Conservation (phyloP, 2,329 filamentous ascomycete genomes). For the Tolypocladium sp. region DNA sequence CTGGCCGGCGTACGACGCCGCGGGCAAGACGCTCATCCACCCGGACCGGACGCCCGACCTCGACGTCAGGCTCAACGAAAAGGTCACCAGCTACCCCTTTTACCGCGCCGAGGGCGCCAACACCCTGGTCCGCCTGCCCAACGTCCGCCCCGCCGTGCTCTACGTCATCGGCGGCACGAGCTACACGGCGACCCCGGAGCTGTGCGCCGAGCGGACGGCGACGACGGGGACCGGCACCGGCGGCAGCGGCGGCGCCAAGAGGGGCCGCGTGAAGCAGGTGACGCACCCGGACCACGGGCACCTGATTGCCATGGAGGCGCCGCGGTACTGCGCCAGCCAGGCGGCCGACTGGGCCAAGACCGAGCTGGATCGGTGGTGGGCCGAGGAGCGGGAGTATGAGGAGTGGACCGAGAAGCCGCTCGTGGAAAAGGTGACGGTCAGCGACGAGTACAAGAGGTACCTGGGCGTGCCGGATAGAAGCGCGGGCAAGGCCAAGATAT, state of each 20-base stretch:
- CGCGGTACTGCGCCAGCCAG: slow-evolving; percentile 53
- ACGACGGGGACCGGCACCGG: slow-evolving; percentile 57
- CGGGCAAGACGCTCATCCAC: slow-evolving; percentile 29
- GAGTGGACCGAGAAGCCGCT: slow-evolving; percentile 42
- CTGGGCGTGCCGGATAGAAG: slow-evolving; percentile 23
- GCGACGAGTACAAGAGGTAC: slow-evolving; percentile 45
- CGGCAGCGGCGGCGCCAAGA: slow-evolving; percentile 55
- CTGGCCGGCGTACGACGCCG: slow-evolving; percentile 31
- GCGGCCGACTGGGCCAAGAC: slow-evolving; percentile 45
- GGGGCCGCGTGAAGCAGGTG: slow-evolving; percentile 58
- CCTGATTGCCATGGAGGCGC: slow-evolving; percentile 75
- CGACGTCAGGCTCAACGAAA: slow-evolving; percentile 25
- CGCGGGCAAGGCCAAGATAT: slow-evolving; percentile 12
- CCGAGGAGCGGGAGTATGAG: slow-evolving; percentile 46
- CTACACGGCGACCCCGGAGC: slow-evolving; percentile 40
- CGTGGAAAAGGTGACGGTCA: slow-evolving; percentile 42
- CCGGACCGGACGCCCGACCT: slow-evolving; percentile 35
- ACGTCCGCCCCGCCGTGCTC: slow-evolving; percentile 55
- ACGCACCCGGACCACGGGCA: slow-evolving; percentile 62
- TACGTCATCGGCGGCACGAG: slow-evolving; percentile 60
- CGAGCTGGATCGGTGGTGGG: slow-evolving; percentile 49
- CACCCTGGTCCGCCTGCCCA: slow-evolving; percentile 47
- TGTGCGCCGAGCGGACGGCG: slow-evolving; percentile 49
- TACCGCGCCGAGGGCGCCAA: slow-evolving; percentile 57
- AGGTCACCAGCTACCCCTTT: slow-evolving; percentile 39